phyloP scores from a whole-genome alignment of 495 filamentous ascomycete genomes.

The Lepidopterella palustris region DNA sequence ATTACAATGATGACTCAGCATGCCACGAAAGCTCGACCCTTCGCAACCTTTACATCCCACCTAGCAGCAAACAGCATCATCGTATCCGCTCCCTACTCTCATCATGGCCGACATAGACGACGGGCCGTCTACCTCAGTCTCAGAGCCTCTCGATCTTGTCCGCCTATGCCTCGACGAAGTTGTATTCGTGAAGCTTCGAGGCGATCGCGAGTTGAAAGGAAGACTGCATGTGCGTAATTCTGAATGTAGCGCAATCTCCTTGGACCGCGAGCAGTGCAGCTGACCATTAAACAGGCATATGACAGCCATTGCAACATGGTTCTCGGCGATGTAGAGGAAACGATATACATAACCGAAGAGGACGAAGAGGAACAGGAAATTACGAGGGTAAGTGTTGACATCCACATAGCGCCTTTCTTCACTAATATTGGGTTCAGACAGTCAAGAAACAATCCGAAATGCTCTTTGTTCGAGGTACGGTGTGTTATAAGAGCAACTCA shows the following conservation, averaged over 20 bases:
- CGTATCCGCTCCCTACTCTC: constrained; percentile 2
- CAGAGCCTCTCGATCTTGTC: constrained; percentile 91
- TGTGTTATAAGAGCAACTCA: neutral
- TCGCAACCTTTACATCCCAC: neutral
- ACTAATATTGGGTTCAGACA: constrained; percentile 50
- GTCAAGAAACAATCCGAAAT: constrained; percentile 96
- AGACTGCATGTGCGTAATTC: constrained; percentile 69
- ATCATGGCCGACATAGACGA: constrained; percentile 71
- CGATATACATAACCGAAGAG: constrained; percentile 78
- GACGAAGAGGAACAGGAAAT: constrained; percentile 80
- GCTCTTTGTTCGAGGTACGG: constrained; percentile 91
- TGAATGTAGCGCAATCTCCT: neutral
- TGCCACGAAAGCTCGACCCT: no score
- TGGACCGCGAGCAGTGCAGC: neutral
- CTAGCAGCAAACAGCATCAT: neutral
- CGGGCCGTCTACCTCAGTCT: constrained; percentile 53
- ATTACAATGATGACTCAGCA: no score
- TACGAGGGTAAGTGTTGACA: constrained; percentile 44
- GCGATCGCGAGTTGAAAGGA: constrained; percentile 92
- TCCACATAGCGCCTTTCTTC: neutral
- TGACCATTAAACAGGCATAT: constrained; percentile 62
- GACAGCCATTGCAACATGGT: constrained; percentile 99
- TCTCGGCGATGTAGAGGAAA: constrained; percentile 94
- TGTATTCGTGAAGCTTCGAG: constrained; percentile 93
- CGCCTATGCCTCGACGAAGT: constrained; percentile 89